Conservation (phyloP, 2,329 filamentous ascomycete species). For the Pyricularia pennisetigena region DNA sequence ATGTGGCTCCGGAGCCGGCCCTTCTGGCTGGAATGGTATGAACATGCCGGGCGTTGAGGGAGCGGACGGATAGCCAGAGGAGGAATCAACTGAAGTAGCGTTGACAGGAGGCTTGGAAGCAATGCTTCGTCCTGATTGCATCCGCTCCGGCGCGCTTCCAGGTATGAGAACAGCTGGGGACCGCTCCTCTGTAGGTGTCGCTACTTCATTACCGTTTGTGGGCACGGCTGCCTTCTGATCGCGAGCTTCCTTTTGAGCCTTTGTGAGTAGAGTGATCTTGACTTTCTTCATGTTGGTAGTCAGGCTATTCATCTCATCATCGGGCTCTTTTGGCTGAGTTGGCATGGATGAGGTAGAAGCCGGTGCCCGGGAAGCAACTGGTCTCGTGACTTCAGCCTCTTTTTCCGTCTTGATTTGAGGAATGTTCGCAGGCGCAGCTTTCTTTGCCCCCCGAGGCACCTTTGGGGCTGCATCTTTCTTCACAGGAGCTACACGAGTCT, state of each 20-base stretch:
- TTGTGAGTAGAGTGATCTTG: constrained; percentile 50
- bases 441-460: constrained; percentile 24
- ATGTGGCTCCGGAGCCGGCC: constrained; percentile 29
- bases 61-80: not conserved
- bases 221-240: constrained; percentile 15
- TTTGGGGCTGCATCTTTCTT: constrained; percentile 28
- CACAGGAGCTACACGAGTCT: constrained; percentile 39
- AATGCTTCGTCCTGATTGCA: not conserved
- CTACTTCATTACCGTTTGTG: not conserved
- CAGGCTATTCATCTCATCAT: constrained; percentile 41
- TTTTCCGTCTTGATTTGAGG: constrained; percentile 8
- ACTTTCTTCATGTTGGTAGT: constrained; percentile 52
- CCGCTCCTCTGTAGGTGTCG: not conserved
- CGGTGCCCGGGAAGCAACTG: constrained; percentile 8
- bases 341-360: constrained; percentile 4
- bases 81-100: not conserved
- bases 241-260: constrained; percentile 46
- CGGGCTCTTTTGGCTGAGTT: constrained; percentile 8
- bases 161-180: not conserved
- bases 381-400: constrained; percentile 4
- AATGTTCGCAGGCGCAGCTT: constrained; percentile 15
- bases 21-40: constrained; percentile 46
- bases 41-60: constrained; percentile 29
- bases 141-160: constrained; percentile 2
- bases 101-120: not conserved